Percentiles rank a stretch among this genome's conserved stretches.
Evolutionary conservation across 495 filamentous ascomycete species (phyloP).

Genomic region (Tuber umbilicatum): DNA sequence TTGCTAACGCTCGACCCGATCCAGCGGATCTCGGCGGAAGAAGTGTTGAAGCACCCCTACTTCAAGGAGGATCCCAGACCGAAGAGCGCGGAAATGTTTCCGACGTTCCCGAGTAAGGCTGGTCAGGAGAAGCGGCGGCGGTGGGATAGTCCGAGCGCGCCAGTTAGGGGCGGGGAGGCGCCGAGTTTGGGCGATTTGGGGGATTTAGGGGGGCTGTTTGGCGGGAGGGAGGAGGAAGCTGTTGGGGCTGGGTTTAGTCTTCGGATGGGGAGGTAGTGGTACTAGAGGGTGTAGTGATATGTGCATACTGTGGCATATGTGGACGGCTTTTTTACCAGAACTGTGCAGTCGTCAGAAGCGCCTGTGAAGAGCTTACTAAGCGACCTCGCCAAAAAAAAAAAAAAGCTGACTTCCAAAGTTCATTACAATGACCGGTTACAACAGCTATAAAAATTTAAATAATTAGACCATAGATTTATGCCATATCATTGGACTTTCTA

Average conservation of each 20-base stretch:
- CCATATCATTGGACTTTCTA: no score
- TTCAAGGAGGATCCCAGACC: conserved; percentile 85
- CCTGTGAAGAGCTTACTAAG: no score
- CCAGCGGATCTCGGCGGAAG: conserved; percentile 58
- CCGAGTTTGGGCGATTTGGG: conserved; percentile 60
- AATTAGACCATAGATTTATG: no score
- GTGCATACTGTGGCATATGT: not conserved
- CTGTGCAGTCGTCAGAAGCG: no score
- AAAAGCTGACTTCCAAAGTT: no score
- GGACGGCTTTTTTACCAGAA: not conserved
- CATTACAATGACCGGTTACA: no score
- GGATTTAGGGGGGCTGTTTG: conserved; percentile 68
- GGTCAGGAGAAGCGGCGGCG: conserved; percentile 77
- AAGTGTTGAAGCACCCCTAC: conserved; percentile 70
- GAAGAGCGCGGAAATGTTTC: conserved; percentile 79
- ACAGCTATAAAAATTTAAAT: no score
- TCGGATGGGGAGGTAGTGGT: conserved; percentile 52
- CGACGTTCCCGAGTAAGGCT: conserved; percentile 88
- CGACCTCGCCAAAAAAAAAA: no score
- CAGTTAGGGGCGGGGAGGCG: conserved; percentile 67
- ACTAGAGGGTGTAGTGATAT: not conserved
- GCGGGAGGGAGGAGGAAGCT: conserved; percentile 54
- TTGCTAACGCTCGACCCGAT: conserved; percentile 74
- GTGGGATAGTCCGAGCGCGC: conserved; percentile 76
- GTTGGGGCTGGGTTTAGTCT: conserved; percentile 75